Evolutionary conservation across 345 rosid genomes (phyloP), one percentile per base, ranked within the genome.

Genomic region (Trapa incisa): DNA sequence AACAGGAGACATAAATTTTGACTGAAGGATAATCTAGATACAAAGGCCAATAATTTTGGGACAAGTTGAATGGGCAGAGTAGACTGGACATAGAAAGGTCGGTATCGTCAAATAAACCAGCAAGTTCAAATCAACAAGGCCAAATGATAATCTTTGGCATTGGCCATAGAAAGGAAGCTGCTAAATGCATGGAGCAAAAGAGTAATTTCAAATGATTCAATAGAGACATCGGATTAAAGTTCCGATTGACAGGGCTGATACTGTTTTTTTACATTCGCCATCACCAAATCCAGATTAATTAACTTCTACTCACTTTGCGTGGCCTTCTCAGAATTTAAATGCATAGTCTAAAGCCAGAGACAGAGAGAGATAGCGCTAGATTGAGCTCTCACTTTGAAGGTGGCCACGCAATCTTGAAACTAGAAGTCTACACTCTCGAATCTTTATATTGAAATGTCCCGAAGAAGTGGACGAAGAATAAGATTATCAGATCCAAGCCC

Each of bases 401-500:
- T 61, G 70, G 73, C 52, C 61, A 70, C 65, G 71, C 65, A 67
- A 48, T 65, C 48, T 48, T 41, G 67, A 22, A 68, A 50, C 60
- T 64, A 47, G 67, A 78, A 65, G 57, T 65, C 65, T 65, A 50
- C 73, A 50, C 67, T 56, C 65, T 47, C 61, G 76, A 67, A 71
- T 50, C 37, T 41, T 7, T 1, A 47, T 37, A 16, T 6, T 37
- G 47, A 42, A 53, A 65, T 68, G 42, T 69, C 65, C 63, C 12
- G 8, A 45, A 7, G 48, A 45, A 1, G 48, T 42, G 68, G 74
- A 84, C 56, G 64, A 67, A 39, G 66, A 38, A 68, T 65, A 52
- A 69, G 60, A 69, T 37, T 61, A 71, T 45, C 75, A 68, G 90
- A 85, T 83, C 83, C 84, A 75, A 82, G 75, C 65, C 77, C 72